phyloP scores from a whole-genome alignment of 306 rosid genomes.

The Casuarina equisetifolia region DNA sequence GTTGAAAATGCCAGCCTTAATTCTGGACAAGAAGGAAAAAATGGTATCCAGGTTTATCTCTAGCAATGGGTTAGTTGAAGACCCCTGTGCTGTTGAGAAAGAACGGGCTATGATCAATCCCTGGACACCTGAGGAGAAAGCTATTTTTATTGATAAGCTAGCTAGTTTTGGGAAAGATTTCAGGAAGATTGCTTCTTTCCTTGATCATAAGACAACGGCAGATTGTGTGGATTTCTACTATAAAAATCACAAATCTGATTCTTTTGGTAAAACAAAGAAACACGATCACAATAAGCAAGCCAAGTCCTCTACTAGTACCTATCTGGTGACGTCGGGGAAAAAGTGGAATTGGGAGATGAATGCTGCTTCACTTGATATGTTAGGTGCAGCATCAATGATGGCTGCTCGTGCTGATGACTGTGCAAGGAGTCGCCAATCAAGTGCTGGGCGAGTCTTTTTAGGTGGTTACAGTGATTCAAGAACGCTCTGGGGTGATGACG shows the following conservation, averaged over 20 bases:
- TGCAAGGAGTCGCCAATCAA: slow-evolving; percentile 39
- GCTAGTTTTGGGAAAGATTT: slow-evolving; percentile 77
- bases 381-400: slow-evolving; percentile 81
- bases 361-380: slow-evolving; percentile 77
- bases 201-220: slow-evolving; percentile 88
- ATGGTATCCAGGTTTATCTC: slow-evolving; percentile 57
- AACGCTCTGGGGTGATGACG: slow-evolving; percentile 37
- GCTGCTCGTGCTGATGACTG: slow-evolving; percentile 55
- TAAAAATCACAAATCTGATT: slow-evolving; percentile 84
- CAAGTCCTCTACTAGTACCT: slow-evolving; percentile 51
- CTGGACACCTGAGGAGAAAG: slow-evolving; percentile 75
- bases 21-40: slow-evolving; percentile 79
- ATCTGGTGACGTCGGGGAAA: slow-evolving; percentile 56
- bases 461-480: slow-evolving; percentile 48
- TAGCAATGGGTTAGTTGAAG: slow-evolving; percentile 82
- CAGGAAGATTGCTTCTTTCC: slow-evolving; percentile 71
- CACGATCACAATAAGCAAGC: slow-evolving; percentile 55
- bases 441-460: slow-evolving; percentile 44
- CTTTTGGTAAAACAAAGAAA: slow-evolving; percentile 63
- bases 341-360: slow-evolving; percentile 72
- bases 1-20: slow-evolving; percentile 88
- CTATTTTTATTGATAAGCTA: slow-evolving; percentile 65
- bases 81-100: slow-evolving; percentile 82
- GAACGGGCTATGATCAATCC: slow-evolving; percentile 81
- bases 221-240: slow-evolving; percentile 95